Evolutionary conservation across 208 protist genomes (phyloP), one percentile per base, ranked within the genome.

Genomic region (Entamoeba nuttalli): DNA sequence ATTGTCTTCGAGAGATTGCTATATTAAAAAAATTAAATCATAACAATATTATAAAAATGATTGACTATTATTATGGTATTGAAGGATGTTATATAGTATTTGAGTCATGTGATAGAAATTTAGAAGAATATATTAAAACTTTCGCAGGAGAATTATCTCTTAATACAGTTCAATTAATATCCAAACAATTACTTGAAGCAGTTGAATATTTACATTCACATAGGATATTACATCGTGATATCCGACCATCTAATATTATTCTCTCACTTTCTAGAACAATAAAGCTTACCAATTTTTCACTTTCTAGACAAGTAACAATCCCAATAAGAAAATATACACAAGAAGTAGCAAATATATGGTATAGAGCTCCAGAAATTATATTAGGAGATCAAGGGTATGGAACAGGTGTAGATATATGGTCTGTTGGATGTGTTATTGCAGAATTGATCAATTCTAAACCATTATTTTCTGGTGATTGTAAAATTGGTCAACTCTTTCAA

Each of bases 401-500:
- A 1, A 98, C 98, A 0, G 98, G 99, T 3, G 98, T 99, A 19
- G 99, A 99, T 97, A 98, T 99, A 19, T 99, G 99, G 99, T 99
- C 98, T 3, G 98, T 99, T 94, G 99, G 99, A 57, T 99, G 98
- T 96, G 99, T 99, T 95, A 98, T 99, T 96, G 98, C 98, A 41
- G 98, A 99, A 97, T 98, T 99, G 97, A 97, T 98, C 25, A 97
- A 44, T n/a, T 30, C 44, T 5, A 51, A 35, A 51, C 96, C 96
- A 4, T 44, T 97, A 9, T 97, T 96, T 94, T 51, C 93, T 3
- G 96, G 96, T 30, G 96, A 97, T 51, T 96, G 19, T 35, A 84
- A 97, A 52, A 95, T 97, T 17, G 96, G 94, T 21, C 30, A 97
- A 93, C 35, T 97, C 3, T 96, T 95, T 93, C 95, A 95, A n/a